phyloP scores from a whole-genome alignment of 208 protist genomes.

The Acanthamoeba royreba region DNA sequence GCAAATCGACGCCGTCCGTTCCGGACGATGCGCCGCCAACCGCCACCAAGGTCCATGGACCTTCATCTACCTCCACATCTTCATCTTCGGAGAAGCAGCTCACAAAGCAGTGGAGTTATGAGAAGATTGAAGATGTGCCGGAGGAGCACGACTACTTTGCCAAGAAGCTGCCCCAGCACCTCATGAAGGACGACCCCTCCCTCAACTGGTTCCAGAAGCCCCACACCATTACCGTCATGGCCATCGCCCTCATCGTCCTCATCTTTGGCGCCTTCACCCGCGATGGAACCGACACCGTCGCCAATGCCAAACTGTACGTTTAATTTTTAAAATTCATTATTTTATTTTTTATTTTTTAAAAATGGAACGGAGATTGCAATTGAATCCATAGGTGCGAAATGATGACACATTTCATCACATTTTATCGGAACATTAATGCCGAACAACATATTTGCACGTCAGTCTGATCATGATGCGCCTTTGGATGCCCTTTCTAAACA shows the following conservation, averaged over 20 bases:
- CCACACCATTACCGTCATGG: slow-evolving; percentile 58
- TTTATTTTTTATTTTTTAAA: background rate
- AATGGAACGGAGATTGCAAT: background rate
- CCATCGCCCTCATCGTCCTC: slow-evolving; percentile 35
- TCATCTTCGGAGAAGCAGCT: background rate
- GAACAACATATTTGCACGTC: too few relatives aligned
- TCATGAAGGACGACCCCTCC: slow-evolving; percentile 36
- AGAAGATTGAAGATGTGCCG: background rate
- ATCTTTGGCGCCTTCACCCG: slow-evolving; percentile 65
- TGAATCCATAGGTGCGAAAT: background rate
- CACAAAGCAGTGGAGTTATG: background rate
- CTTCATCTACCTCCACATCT: too few relatives aligned
- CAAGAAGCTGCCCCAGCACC: slow-evolving; percentile 1
- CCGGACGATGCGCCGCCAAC: background rate
- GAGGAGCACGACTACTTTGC: slow-evolving; percentile 42
- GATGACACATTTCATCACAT: background rate
- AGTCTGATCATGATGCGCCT: too few relatives aligned
- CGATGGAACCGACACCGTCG: background rate
- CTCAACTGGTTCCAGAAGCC: slow-evolving; percentile 68
- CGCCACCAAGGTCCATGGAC: too few relatives aligned
- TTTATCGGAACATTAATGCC: too few relatives aligned
- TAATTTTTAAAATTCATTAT: background rate
- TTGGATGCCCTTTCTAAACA: background rate
- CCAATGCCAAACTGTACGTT: slow-evolving; percentile 59
- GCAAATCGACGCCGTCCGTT: background rate